A percentile compares a stretch with the other conserved stretches of the same genome.
These are phyloP conservation scores for Puccinia brachypodii DNA, from an alignment of 1,284 basidiomycete genomes.

Conservation along the genomic window DNA sequence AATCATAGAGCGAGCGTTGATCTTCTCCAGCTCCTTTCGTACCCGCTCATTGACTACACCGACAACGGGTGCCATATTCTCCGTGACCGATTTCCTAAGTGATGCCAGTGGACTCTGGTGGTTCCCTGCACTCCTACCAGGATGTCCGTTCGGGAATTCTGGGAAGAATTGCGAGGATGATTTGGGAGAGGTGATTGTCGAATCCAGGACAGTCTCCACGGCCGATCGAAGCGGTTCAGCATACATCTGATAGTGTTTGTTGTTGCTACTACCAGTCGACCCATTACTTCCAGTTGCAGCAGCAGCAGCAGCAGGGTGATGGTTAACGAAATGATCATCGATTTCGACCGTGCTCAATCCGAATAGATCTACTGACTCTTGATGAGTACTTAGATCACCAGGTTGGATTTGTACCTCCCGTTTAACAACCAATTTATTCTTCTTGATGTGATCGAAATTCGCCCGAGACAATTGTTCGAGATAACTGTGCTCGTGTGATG, in stretches of 20 bases:
- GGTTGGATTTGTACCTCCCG: conserved; percentile 41
- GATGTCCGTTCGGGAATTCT: conserved; percentile 41
- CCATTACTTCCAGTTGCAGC: neutral
- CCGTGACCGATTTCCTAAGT: conserved; percentile 3
- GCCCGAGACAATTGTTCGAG: neutral
- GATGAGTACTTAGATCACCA: conserved; percentile 15
- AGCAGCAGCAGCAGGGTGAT: neutral
- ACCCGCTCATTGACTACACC: conserved; percentile 29
- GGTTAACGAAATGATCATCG: conserved; percentile 25
- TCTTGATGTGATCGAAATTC: conserved; percentile 8
- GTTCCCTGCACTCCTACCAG: neutral
- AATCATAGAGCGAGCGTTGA: neutral
- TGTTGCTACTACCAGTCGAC: neutral
- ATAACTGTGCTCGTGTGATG: neutral
- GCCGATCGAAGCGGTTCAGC: conserved; percentile 39
- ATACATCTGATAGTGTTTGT: neutral
- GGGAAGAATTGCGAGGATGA: neutral
- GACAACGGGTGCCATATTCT: conserved; percentile 16
- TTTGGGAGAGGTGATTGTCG: neutral
- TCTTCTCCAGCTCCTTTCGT: conserved; percentile 12
- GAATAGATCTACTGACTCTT: neutral
- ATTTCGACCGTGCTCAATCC: conserved; percentile 9
- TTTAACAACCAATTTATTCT: conserved; percentile 32
- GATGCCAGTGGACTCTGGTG: neutral
- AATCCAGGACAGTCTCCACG: conserved; percentile 32